phyloP scores from a whole-genome alignment of 331 rosid genomes.

The Quercus phellos region DNA sequence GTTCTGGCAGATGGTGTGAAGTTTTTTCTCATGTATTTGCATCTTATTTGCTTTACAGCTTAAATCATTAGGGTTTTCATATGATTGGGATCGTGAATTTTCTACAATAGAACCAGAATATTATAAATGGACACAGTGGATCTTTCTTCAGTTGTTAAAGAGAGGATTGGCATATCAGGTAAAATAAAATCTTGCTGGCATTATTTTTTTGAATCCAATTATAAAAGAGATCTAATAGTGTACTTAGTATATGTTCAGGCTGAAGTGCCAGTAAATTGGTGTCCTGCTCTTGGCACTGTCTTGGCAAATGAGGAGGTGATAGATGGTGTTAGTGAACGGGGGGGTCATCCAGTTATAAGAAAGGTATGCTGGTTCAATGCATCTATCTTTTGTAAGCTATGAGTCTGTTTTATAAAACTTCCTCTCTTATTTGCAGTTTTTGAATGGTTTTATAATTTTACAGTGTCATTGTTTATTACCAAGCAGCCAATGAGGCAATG shows the following conservation, averaged over 20 bases:
- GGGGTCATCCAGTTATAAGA: conserved; percentile 88
- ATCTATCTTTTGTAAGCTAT: conserved; percentile 3
- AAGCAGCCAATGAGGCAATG: conserved; percentile 99
- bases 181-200: conserved; percentile 10
- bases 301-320: conserved; percentile 97
- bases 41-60: conserved; percentile 49
- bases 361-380: conserved; percentile 41
- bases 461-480: conserved; percentile 90
- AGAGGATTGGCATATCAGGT: conserved; percentile 98
- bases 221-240: conserved; percentile 9
- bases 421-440: conserved; percentile 35
- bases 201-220: conserved; percentile 6
- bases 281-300: conserved; percentile 97
- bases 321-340: conserved; percentile 94
- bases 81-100: conserved; percentile 95
- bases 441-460: conserved; percentile 66
- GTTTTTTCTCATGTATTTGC: conserved; percentile 26
- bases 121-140: conserved; percentile 98
- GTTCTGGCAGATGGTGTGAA: conserved; percentile 14
- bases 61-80: conserved; percentile 89
- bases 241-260: conserved; percentile 48
- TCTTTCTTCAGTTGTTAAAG: conserved; percentile 86
- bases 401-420: conserved; percentile 7
- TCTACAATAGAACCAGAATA: conserved; percentile 89
- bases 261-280: conserved; percentile 97